These are phyloP conservation scores for Trametes polyzona DNA, from an alignment of 1,284 basidiomycete genomes.

Conservation along the genomic window DNA sequence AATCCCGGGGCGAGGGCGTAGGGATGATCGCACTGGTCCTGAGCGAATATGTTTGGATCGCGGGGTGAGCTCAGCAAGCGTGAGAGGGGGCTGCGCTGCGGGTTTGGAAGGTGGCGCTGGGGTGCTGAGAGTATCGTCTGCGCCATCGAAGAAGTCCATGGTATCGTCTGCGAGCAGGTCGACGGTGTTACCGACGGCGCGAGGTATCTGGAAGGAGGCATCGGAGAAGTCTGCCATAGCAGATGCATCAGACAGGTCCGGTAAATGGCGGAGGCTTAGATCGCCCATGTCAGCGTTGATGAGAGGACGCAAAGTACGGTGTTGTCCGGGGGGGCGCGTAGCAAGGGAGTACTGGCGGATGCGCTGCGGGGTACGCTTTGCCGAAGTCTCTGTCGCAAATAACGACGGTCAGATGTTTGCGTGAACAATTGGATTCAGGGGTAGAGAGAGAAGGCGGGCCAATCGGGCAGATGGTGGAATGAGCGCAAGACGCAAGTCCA, in stretches of 20 bases:
- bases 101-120: constrained; percentile 17
- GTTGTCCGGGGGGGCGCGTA: no score
- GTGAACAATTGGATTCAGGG: not conserved
- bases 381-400: not conserved
- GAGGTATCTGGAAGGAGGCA: constrained; percentile 38
- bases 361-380: no score
- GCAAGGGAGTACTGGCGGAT: no score
- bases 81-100: constrained; percentile 21
- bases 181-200: constrained; percentile 18
- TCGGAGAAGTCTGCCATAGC: constrained; percentile 30
- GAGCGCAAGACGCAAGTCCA: not conserved
- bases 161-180: constrained; percentile 34
- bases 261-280: constrained; percentile 33
- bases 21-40: constrained; percentile 24
- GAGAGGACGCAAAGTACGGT: no score
- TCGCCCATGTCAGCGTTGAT: constrained; percentile 23
- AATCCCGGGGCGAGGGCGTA: constrained; percentile 27
- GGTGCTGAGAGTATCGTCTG: constrained; percentile 25
- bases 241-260: constrained; percentile 30
- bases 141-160: constrained; percentile 29
- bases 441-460: not conserved
- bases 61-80: constrained; percentile 35
- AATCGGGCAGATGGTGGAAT: not conserved
- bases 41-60: constrained; percentile 24
- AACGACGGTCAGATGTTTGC: not conserved